Evolutionary conservation across 192 early-diverging fungal species (phyloP).

Genomic region (Jimgerdemannia flammicorona): DNA sequence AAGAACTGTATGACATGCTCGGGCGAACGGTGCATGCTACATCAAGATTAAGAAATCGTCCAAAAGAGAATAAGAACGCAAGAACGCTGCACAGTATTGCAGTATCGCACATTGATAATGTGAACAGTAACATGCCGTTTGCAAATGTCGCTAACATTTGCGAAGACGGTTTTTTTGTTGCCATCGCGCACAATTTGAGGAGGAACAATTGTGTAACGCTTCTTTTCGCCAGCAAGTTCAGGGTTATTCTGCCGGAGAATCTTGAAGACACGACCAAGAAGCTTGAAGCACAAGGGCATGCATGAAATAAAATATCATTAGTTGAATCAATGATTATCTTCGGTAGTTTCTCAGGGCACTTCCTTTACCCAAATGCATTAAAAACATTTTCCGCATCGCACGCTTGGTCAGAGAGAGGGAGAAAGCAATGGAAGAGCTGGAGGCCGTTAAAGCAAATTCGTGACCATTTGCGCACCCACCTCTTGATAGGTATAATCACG

Average conservation of each 20-base stretch:
- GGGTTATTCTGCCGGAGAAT: constrained; percentile 92
- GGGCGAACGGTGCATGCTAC: constrained; percentile 87
- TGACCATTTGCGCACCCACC: constrained; percentile 33
- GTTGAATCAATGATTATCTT: too few species aligned
- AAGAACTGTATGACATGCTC: constrained; percentile 98
- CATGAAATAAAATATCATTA: not conserved
- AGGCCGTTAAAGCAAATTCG: too few species aligned
- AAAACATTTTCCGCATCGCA: not conserved
- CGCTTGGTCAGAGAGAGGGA: too few species aligned
- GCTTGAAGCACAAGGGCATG: constrained; percentile 34
- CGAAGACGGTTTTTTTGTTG: constrained; percentile 94
- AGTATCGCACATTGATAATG: constrained; percentile 6
- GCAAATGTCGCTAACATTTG: constrained; percentile 93
- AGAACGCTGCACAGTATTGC: not conserved
- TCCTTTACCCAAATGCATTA: not conserved
- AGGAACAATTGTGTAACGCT: constrained; percentile 90
- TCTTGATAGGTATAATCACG: constrained; percentile 94
- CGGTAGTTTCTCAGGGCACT: too few species aligned
- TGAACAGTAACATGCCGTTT: constrained; percentile 51
- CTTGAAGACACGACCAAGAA: constrained; percentile 86
- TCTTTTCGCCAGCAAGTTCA: constrained; percentile 88
- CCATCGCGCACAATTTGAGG: constrained; percentile 91
- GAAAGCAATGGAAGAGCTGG: too few species aligned
- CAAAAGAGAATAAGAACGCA: constrained; percentile 3
- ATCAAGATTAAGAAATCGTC: not conserved